These are phyloP conservation scores for Penicillium malachiteum DNA, from an alignment of 495 filamentous ascomycete species.

Conservation along the genomic window DNA sequence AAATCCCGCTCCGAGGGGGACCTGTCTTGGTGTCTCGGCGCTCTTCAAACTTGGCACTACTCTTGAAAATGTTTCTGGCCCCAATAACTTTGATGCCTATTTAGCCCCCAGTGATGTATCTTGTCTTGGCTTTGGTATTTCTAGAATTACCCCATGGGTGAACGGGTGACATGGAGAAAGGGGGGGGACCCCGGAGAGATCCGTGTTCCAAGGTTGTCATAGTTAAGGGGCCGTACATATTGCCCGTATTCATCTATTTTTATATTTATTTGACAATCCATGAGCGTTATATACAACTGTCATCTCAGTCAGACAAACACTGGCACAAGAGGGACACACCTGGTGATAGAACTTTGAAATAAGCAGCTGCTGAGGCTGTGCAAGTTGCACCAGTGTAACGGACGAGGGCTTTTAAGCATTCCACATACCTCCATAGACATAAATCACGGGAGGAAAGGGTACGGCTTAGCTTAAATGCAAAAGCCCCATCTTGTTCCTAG, in stretches of 20 bases:
- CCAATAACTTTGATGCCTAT: neutral
- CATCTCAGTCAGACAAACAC: no score
- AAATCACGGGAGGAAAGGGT: neutral
- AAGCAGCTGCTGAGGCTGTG: neutral
- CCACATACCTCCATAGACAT: neutral
- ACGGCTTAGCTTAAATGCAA: neutral
- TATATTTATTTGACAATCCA: no score
- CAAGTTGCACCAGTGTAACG: neutral
- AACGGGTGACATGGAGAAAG: no score
- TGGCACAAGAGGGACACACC: no score
- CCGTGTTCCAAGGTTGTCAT: no score
- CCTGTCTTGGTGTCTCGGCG: slow-evolving; percentile 9
- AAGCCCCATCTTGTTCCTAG: neutral
- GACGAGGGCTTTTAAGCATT: neutral
- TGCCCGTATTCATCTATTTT: no score
- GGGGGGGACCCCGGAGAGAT: no score
- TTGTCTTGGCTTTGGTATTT: neutral
- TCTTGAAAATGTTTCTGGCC: neutral
- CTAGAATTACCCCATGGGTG: no score
- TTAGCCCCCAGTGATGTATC: neutral
- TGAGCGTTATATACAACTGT: neutral
- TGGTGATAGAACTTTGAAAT: neutral
- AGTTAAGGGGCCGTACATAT: no score
- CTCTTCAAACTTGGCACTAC: slow-evolving; percentile 15
- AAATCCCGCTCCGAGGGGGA: slow-evolving; percentile 30